Evolutionary conservation across 257 asterid species (phyloP), one percentile per base, ranked within the genome.

Genomic region (Phtheirospermum japonicum): DNA sequence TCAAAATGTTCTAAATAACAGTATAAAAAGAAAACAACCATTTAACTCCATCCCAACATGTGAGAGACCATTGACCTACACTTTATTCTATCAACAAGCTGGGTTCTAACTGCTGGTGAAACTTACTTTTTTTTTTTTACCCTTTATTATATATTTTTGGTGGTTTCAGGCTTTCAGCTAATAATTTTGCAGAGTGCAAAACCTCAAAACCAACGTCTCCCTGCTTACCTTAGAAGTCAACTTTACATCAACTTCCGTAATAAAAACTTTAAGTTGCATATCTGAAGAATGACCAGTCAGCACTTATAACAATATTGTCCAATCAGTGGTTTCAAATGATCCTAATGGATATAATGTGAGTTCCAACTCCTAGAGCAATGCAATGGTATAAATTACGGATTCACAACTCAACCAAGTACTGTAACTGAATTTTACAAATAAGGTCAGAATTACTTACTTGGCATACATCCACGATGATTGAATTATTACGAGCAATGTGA

Each of bases 401-500:
- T 42, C 63, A 32, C 60, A 55, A 55, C 60, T 55, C 7, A 59
- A 2, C 20, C 39, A 55, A 13, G 33, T 32, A 45, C 51, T 42
- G 28, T 23, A 33, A 58, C 58, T 50, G 42, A 68, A 40, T 36
- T 54, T 57, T 12, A 40, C 36, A 55, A 52, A 65, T 34, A 42
- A 7, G 14, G 58, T 13, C 37, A 33, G 66, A 11, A 16, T 26
- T 34, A 77, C 91, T 86, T 76, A 89, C 99, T 71, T 93, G 99
- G 84, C 99, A 93, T 50, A 93, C 99, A 78, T 93, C 99, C 76
- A 93, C 99, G 51, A 93, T 93, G 57, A 93, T 93, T 36, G 99
- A 93, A 82, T 93, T 96, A 75, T 93, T 93, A 65, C 99, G 97
- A 71, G 99, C 96, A 79, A 89, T 79, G 79, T 93, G 97, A 83